Evolutionary conservation across 2,329 filamentous ascomycete genomes (phyloP).

Genomic region (Neopestalotiopsis sp.): DNA sequence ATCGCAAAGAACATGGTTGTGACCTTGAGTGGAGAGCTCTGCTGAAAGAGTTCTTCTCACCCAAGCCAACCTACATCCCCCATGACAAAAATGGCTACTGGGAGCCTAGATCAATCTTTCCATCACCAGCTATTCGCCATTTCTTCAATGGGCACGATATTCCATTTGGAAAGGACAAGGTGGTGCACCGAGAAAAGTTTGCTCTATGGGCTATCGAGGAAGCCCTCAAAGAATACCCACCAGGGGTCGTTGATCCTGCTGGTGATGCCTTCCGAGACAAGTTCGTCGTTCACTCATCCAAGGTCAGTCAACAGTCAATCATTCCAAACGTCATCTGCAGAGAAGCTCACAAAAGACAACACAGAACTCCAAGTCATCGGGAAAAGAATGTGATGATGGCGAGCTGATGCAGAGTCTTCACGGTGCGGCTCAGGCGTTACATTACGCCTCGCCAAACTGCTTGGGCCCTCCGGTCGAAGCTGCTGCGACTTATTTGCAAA

Average conservation of each 20-base stretch:
- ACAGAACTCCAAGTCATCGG: slow-evolving; percentile 10
- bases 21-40: not conserved
- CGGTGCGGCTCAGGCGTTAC: slow-evolving; percentile 28
- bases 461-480: slow-evolving; percentile 32
- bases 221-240: slow-evolving; percentile 20
- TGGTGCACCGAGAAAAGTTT: slow-evolving; percentile 22
- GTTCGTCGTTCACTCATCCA: not conserved
- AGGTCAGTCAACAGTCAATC: slow-evolving; percentile 23
- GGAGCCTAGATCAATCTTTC: not conserved
- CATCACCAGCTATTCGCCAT: not conserved
- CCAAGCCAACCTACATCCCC: too few relatives aligned
- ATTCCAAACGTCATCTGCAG: not conserved
- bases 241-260: slow-evolving; percentile 21
- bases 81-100: not conserved
- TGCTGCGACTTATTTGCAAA: slow-evolving; percentile 28
- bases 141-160: slow-evolving; percentile 7
- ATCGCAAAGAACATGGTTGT: not conserved
- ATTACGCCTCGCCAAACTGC: slow-evolving; percentile 30
- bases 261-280: slow-evolving; percentile 26
- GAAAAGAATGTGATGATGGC: slow-evolving; percentile 16
- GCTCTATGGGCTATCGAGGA: slow-evolving; percentile 27
- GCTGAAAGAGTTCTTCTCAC: not conserved
- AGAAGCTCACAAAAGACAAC: not conserved
- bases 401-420: slow-evolving; percentile 24
- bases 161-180: not conserved